These are phyloP conservation scores for Endoconidiophora polonica DNA, from an alignment of 2,329 filamentous ascomycete species.

Conservation along the genomic window DNA sequence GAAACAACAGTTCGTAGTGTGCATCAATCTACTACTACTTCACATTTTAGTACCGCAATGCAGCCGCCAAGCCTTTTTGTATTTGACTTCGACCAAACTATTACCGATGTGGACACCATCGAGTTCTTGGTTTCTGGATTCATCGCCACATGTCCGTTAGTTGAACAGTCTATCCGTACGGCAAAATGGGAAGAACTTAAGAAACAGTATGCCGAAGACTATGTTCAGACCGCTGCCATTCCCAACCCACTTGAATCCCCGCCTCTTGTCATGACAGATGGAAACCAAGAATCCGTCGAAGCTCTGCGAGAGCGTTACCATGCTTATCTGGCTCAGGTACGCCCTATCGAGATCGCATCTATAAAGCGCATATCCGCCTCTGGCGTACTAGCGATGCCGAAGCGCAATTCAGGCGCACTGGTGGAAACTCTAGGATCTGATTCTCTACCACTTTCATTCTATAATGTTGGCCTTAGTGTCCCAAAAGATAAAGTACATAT, in stretches of 20 bases:
- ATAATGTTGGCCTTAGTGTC: conserved; percentile 20
- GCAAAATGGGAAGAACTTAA: too few relatives aligned
- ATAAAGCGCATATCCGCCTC: conserved; percentile 27
- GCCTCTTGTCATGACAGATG: not conserved
- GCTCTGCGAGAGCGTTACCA: conserved; percentile 18
- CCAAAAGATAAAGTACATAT: too few relatives aligned
- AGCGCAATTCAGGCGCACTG: not conserved
- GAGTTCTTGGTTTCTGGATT: conserved; percentile 28
- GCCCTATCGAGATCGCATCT: conserved; percentile 29
- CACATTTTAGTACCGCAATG: too few relatives aligned
- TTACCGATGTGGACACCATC: conserved; percentile 38
- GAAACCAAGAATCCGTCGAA: too few relatives aligned
- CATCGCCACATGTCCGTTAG: conserved; percentile 23
- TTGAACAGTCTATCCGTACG: conserved; percentile 17
- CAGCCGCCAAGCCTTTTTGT: conserved; percentile 27
- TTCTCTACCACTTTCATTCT: conserved; percentile 17
- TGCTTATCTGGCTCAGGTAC: conserved; percentile 18
- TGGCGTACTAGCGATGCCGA: conserved; percentile 24
- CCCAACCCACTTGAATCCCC: conserved; percentile 16
- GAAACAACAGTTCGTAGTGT: too few relatives aligned
- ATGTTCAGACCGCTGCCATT: conserved; percentile 16
- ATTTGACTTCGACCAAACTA: conserved; percentile 44
- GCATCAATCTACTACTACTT: not conserved
- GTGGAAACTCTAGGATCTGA: conserved; percentile 17
- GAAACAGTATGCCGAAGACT: too few relatives aligned